These are phyloP conservation scores for Heliamphora pulchella DNA, from an alignment of 179 eudicot genomes.

Conservation along the genomic window DNA sequence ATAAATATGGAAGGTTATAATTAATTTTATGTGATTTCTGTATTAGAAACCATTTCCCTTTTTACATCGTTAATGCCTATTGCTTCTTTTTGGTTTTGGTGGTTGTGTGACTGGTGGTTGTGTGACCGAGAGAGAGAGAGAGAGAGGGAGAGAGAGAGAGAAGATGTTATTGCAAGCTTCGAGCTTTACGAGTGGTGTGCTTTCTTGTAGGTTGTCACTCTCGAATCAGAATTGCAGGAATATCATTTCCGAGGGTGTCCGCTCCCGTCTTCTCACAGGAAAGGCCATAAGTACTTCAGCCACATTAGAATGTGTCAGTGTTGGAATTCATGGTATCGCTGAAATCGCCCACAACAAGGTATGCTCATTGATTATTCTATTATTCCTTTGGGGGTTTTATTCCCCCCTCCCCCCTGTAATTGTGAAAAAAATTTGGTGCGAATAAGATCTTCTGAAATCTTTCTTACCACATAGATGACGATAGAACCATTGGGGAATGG, in stretches of 20 bases:
- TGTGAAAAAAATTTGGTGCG: not conserved
- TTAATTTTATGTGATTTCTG: too few species aligned
- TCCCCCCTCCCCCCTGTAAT: not conserved
- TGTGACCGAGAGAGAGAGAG: too few species aligned
- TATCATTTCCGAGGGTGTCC: not conserved
- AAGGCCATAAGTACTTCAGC: constrained; percentile 1
- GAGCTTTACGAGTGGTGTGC: not conserved
- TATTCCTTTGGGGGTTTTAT: not conserved
- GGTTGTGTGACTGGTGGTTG: not conserved
- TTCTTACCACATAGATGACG: too few species aligned
- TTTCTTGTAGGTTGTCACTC: not conserved
- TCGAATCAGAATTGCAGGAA: not conserved
- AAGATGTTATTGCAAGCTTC: constrained; percentile 15
- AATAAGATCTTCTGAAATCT: too few species aligned
- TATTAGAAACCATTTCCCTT: too few species aligned
- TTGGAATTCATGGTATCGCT: constrained; percentile 34
- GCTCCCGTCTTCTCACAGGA: not conserved
- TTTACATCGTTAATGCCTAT: too few species aligned
- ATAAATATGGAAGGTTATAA: too few species aligned
- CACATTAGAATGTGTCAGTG: constrained; percentile 24
- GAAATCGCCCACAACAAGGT: constrained; percentile 60
- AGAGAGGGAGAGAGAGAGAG: not conserved
- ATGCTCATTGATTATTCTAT: not conserved
- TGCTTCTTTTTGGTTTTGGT: not conserved
- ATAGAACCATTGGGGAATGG: too few species aligned